A percentile compares a stretch with the other conserved stretches of the same genome.
Conservation (phyloP, 805 yeast genomes). For the Komagataella pseudopastoris region DNA sequence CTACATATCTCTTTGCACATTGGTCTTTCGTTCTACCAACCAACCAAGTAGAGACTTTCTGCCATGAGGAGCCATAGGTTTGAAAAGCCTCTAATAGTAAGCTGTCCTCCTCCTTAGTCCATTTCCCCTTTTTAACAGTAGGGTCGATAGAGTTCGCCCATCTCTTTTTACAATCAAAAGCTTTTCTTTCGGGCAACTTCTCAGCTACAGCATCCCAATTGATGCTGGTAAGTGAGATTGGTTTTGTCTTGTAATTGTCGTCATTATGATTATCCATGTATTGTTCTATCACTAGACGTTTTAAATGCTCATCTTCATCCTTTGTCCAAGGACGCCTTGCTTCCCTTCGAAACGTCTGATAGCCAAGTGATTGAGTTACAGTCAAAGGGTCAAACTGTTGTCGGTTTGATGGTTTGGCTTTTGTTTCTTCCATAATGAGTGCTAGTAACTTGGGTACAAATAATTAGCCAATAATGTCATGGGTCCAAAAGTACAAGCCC, state of each 20-base stretch:
- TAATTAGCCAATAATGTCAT: background rate
- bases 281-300: conserved; percentile 24
- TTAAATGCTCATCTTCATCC: conserved; percentile 54
- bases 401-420: background rate
- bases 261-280: conserved; percentile 9
- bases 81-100: conserved; percentile 48
- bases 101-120: conserved; percentile 77
- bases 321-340: conserved; percentile 62
- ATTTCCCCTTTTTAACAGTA: conserved; percentile 64
- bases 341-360: conserved; percentile 54
- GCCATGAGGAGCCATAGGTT: conserved; percentile 74
- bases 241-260: conserved; percentile 10
- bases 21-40: conserved; percentile 89
- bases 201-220: conserved; percentile 52
- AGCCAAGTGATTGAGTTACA: conserved; percentile 61
- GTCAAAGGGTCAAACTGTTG: conserved; percentile 31
- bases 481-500: background rate
- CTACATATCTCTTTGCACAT: conserved; percentile 83
- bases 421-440: background rate
- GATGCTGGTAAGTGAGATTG: conserved; percentile 24
- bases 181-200: conserved; percentile 37
- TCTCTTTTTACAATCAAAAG: conserved; percentile 76
- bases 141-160: conserved; percentile 87
- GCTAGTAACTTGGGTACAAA: background rate
- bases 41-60: conserved; percentile 61